Percentiles rank a stretch among this genome's conserved stretches.
Conservation (phyloP, 148 eudicot species). For the Rhododendron simsii region DNA sequence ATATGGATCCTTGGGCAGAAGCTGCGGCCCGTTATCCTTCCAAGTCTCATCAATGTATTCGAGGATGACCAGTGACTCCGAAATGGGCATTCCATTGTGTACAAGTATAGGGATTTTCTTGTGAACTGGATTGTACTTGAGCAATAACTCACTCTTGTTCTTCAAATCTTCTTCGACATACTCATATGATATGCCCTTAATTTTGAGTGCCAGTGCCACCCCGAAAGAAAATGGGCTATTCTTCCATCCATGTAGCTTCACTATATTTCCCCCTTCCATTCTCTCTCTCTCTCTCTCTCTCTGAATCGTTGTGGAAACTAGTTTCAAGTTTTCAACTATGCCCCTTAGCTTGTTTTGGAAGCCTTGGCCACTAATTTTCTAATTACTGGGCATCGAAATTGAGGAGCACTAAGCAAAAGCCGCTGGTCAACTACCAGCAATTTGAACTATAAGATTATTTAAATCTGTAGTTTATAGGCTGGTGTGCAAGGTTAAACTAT, state of each 20-base stretch:
- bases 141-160: constrained; percentile 30
- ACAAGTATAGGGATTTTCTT: constrained; percentile 3
- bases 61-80: constrained; percentile 7
- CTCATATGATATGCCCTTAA: constrained; percentile 39
- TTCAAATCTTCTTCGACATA: constrained; percentile 31
- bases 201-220: constrained; percentile 37
- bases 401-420: background rate
- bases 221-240: constrained; percentile 28
- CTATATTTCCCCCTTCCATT: constrained; percentile 20
- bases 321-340: background rate
- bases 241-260: constrained; percentile 36
- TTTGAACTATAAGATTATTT: background rate
- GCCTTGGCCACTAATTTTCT: background rate
- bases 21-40: constrained; percentile 4
- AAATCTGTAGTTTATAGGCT: background rate
- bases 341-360: background rate
- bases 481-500: background rate
- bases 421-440: background rate
- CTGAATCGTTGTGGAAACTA: background rate
- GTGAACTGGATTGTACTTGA: constrained; percentile 17
- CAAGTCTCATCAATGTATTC: constrained; percentile 19
- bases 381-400: background rate
- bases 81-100: constrained; percentile 3
- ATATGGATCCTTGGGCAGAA: constrained; percentile 22
- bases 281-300: background rate